These are phyloP conservation scores for Globisporangium okanoganense DNA, from an alignment of 352 stramenopile genomes.

Conservation along the genomic window DNA sequence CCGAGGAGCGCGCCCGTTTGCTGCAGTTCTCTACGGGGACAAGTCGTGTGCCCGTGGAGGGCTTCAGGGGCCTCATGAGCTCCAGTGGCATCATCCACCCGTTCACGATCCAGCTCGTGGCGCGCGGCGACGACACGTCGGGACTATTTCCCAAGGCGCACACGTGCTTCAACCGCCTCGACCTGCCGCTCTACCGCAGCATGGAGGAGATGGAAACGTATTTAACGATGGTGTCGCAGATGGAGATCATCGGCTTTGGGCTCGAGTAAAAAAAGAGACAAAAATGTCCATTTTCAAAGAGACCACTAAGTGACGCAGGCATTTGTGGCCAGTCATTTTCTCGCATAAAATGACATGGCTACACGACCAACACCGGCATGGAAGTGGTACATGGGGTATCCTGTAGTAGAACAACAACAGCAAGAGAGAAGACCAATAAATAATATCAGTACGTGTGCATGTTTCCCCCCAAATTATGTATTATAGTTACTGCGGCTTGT, in stretches of 20 bases:
- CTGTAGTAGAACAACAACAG: too few species aligned
- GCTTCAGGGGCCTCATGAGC: slow-evolving; percentile 76
- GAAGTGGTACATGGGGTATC: too few species aligned
- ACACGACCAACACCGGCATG: too few species aligned
- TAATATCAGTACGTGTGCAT: too few species aligned
- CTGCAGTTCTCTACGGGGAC: slow-evolving; percentile 77
- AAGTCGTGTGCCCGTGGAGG: slow-evolving; percentile 76
- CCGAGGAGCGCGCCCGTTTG: slow-evolving; percentile 65
- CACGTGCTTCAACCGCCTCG: slow-evolving; percentile 84
- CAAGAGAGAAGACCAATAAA: too few species aligned
- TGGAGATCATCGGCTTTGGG: slow-evolving; percentile 78
- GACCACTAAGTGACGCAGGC: slow-evolving; percentile 1
- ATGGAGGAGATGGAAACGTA: slow-evolving; percentile 74
- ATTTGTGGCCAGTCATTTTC: background rate
- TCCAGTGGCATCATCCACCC: slow-evolving; percentile 74
- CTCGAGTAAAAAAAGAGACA: slow-evolving; percentile 39
- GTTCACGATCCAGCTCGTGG: slow-evolving; percentile 79
- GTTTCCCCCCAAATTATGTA: too few species aligned
- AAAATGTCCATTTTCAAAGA: background rate
- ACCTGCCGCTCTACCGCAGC: slow-evolving; percentile 63
- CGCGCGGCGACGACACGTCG: slow-evolving; percentile 32
- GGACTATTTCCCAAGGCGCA: slow-evolving; percentile 70
- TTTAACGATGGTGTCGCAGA: slow-evolving; percentile 74
- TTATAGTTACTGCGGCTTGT: background rate
- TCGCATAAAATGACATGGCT: too few species aligned